Base-by-base conservation (phyloP, 768 basidiomycete genomes). In the Scleroderma bovista region DNA sequence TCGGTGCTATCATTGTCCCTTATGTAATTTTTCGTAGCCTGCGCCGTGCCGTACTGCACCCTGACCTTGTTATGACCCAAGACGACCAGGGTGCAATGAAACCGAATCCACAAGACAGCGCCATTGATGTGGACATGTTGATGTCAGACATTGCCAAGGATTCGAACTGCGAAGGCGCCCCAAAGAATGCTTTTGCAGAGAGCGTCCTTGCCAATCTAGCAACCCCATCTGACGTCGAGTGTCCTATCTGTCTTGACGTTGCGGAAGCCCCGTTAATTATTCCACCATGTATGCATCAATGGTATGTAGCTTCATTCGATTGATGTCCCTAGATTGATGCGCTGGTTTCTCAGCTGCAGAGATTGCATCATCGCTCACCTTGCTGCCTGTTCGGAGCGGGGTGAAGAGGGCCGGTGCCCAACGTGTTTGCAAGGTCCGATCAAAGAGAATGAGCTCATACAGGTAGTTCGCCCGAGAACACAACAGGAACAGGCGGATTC, bases 41-140 rank as follows among this genome's bases (percentile, higher is more conserved):
- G 24, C 86, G 95, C 29, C 91, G 93, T 48, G 93, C 93, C 9
- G 93, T 96, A 3, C 76, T 96, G 19, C 95, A 97, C 62, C 92
- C 95, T 0, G 78, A 78, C 53, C 80, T 98, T 20, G 91, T 96
- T 9, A 69, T 88, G 10, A 77, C 76, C 10, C 65, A 71, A 6
- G 72, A 80, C 23, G 72, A 75, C 23, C 71, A 73, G 8, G 70
- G 70, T n/a, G n/a, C n/a, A n/a, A n/a, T n/a, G 3, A 57, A 72
- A 1, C 58, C 63, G n/a, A 68, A 40, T 42, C 54, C 53, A 5
- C 52, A 53, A 46, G 76, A 74, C 41, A 74, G 72, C 2, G 61
- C 59, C 2, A 62, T 86, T 17, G 75, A 85, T 48, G 71, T 87
- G 22, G 75, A 84, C 23, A 72, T 77, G 22, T 64, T 91, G 47